Evolutionary conservation across 441 rosid genomes (phyloP).

Genomic region (California macrophylla): DNA sequence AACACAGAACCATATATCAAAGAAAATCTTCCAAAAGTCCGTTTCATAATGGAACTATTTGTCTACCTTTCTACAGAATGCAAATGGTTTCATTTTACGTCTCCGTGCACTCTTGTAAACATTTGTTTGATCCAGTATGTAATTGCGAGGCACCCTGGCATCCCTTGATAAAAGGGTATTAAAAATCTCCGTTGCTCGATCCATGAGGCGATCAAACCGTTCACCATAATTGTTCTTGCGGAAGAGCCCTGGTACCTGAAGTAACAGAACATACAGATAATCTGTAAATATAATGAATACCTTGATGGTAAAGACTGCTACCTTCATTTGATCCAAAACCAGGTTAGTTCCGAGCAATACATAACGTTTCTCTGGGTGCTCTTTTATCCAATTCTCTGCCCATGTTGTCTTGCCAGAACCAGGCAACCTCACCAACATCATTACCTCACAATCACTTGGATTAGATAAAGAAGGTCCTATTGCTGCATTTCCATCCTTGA

Average conservation of each 20-base stretch:
- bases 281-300: neutral
- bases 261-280: neutral
- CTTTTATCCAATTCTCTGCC: constrained; percentile 32
- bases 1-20: neutral
- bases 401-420: constrained; percentile 34
- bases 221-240: constrained; percentile 21
- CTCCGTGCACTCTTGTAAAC: constrained; percentile 30
- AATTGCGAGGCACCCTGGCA: constrained; percentile 22
- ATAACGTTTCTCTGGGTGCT: constrained; percentile 30
- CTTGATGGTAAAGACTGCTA: neutral
- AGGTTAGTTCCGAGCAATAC: constrained; percentile 29
- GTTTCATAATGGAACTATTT: neutral
- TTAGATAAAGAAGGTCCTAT: constrained; percentile 19
- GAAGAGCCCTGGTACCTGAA: constrained; percentile 26
- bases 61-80: constrained; percentile 23
- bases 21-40: neutral
- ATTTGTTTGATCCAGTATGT: constrained; percentile 32
- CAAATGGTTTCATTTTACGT: constrained; percentile 26
- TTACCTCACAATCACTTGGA: constrained; percentile 20
- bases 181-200: constrained; percentile 21
- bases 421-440: constrained; percentile 33
- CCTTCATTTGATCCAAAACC: constrained; percentile 36
- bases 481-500: constrained; percentile 24
- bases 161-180: constrained; percentile 25
- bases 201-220: constrained; percentile 23